Evolutionary conservation across 768 basidiomycete genomes (phyloP).

Genomic region (Pholiota microspora): DNA sequence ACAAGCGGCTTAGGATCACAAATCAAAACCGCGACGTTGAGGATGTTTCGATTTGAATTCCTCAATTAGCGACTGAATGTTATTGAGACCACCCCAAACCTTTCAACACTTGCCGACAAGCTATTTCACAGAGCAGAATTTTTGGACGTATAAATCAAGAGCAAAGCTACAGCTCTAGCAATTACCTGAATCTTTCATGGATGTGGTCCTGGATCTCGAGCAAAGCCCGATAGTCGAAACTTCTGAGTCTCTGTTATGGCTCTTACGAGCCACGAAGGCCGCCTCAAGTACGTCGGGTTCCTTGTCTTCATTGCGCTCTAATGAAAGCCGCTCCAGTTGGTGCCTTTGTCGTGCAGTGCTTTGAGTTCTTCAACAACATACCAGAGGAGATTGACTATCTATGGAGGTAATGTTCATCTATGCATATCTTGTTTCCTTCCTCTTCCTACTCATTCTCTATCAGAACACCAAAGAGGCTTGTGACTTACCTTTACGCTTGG

Average conservation of each 20-base stretch:
- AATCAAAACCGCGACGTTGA: no score
- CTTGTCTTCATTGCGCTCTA: background rate
- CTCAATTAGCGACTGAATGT: no score
- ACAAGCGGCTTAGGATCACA: no score
- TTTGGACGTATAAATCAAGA: background rate
- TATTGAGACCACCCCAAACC: no score
- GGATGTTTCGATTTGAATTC: no score
- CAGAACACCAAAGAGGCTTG: conserved; percentile 9
- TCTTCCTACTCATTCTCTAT: background rate
- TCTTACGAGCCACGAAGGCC: background rate
- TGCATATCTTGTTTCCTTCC: background rate
- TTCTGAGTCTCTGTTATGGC: background rate
- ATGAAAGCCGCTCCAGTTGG: background rate
- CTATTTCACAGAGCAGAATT: background rate
- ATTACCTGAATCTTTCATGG: no score
- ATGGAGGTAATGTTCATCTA: conserved; percentile 4
- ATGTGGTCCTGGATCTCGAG: no score
- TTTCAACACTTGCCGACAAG: no score
- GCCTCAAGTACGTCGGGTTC: background rate
- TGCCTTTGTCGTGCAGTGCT: conserved; percentile 9
- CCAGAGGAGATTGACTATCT: conserved; percentile 12
- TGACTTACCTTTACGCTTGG: conserved; percentile 14
- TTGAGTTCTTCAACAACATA: conserved; percentile 10
- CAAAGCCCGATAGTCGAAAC: background rate
- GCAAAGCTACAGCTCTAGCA: no score